These are phyloP conservation scores for Psilocybe cyanescens DNA, from an alignment of 768 basidiomycete genomes.

Conservation along the genomic window DNA sequence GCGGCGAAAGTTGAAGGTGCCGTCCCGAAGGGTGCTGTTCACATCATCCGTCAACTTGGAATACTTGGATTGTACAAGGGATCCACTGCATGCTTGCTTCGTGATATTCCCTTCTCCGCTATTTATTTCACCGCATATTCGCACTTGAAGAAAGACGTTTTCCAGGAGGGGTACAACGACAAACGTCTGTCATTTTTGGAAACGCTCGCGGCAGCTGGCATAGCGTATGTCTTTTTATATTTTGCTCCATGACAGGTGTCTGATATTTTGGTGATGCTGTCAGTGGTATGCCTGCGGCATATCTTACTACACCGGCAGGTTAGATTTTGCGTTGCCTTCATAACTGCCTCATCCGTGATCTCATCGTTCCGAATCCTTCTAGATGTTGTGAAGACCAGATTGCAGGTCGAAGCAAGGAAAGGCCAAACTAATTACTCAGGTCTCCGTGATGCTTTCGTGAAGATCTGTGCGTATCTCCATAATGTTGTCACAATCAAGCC, in stretches of 20 bases:
- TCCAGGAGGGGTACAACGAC: slow-evolving; percentile 94
- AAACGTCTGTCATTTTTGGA: slow-evolving; percentile 92
- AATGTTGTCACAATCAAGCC: slow-evolving; percentile 3
- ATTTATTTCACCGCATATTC: slow-evolving; percentile 90
- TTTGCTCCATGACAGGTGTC: slow-evolving; percentile 17
- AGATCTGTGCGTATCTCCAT: slow-evolving; percentile 69
- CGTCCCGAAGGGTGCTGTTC: slow-evolving; percentile 81
- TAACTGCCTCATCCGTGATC: slow-evolving; percentile 13
- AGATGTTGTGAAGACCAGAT: slow-evolving; percentile 97
- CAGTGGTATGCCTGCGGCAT: slow-evolving; percentile 98
- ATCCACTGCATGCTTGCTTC: slow-evolving; percentile 88
- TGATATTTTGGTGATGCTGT: slow-evolving; percentile 32
- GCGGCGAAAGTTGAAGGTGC: slow-evolving; percentile 86
- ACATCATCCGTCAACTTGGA: slow-evolving; percentile 93
- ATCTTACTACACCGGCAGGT: slow-evolving; percentile 92
- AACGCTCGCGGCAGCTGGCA: slow-evolving; percentile 80
- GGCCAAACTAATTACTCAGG: slow-evolving; percentile 95
- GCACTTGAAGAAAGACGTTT: slow-evolving; percentile 91
- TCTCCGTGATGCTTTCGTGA: slow-evolving; percentile 83
- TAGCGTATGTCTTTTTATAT: slow-evolving; percentile 61
- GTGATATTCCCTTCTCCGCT: slow-evolving; percentile 97
- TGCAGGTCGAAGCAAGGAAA: slow-evolving; percentile 91
- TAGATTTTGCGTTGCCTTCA: slow-evolving; percentile 22
- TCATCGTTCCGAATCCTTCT: slow-evolving; percentile 6
- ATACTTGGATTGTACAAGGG: slow-evolving; percentile 93